Evolutionary conservation across 306 rosid species (phyloP), one percentile per base, ranked within the genome.

Genomic region (Echinosophora koreensis): DNA sequence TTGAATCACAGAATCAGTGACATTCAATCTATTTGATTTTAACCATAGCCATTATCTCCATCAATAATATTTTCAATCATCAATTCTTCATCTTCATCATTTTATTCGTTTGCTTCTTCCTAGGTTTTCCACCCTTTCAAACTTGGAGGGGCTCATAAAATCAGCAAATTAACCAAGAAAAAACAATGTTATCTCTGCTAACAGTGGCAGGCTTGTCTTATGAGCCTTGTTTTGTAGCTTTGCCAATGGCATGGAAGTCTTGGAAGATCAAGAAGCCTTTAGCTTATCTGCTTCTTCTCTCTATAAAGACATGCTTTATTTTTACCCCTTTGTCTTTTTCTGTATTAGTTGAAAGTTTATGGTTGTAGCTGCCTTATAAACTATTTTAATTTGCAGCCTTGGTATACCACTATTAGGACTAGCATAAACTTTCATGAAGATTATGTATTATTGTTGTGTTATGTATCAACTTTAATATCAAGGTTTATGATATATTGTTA

Each of bases 221-320:
- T 44, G 22, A 67, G 13, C 22, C 50, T 66, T 44, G 71, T 66
- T 66, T 66, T 27, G 56, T 66, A 5, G 38, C 71, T 66, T 65
- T 7, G 9, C 47, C 47, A 41, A 8, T 41, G 47, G 47, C 47
- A 35, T 35, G 39, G 6, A 17, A 10, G 44, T 18, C 1, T 1
- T 66, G 6, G 5, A 66, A 46, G 44, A 66, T 22, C 55, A 42
- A 42, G 42, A 5, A 42, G 27, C 44, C 54, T 41, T 66, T 8
- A 41, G 7, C 11, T 66, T 44, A 18, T 66, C 71, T 42, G 12
- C 38, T 18, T 22, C 55, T 49, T 11, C 55, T 34, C 5, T 61
- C 66, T 30, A 61, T 5, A 61, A 50, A 50, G 14, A 49, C 14
- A 50, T 50, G 18, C 6, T 35, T 22, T 22, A 22, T 22, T 35